A percentile compares a stretch with the other conserved stretches of the same genome.
Evolutionary conservation across 805 yeast species (phyloP).

Genomic region (Hanseniaspora valbyensis): DNA sequence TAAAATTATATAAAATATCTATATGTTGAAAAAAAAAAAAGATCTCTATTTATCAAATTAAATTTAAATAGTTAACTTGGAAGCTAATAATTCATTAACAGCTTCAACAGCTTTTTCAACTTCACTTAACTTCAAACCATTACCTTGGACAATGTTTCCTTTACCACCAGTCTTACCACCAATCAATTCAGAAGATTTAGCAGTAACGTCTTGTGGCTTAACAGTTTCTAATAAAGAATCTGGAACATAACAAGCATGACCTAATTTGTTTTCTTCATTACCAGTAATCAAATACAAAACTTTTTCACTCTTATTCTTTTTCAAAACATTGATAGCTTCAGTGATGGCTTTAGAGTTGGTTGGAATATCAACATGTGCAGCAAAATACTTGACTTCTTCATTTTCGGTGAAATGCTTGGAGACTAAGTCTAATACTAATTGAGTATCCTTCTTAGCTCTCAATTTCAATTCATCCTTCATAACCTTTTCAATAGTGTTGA

Average conservation of each 20-base stretch:
- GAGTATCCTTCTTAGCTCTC: conserved; percentile 78
- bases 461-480: conserved; percentile 81
- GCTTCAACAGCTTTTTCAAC: conserved; percentile 64
- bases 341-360: conserved; percentile 89
- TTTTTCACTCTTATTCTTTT: conserved; percentile 62
- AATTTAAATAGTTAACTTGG: conserved; percentile 35
- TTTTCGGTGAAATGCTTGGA: conserved; percentile 51
- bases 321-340: conserved; percentile 78
- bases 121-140: conserved; percentile 73
- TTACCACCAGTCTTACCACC: conserved; percentile 99
- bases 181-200: conserved; percentile 58
- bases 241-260: conserved; percentile 88
- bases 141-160: conserved; percentile 92
- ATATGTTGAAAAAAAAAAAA: too few species aligned
- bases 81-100: conserved; percentile 48
- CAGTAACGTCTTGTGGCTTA: conserved; percentile 64
- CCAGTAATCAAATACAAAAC: conserved; percentile 75
- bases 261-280: conserved; percentile 56
- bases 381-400: conserved; percentile 46
- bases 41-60: not conserved
- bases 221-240: conserved; percentile 44
- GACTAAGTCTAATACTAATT: conserved; percentile 68
- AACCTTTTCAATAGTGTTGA: conserved; percentile 68
- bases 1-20: too few species aligned
- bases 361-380: conserved; percentile 55